Evolutionary conservation across 2,329 filamentous ascomycete species (phyloP), one percentile per base, ranked within the genome.

Genomic region (Endoconidiophora polonica): DNA sequence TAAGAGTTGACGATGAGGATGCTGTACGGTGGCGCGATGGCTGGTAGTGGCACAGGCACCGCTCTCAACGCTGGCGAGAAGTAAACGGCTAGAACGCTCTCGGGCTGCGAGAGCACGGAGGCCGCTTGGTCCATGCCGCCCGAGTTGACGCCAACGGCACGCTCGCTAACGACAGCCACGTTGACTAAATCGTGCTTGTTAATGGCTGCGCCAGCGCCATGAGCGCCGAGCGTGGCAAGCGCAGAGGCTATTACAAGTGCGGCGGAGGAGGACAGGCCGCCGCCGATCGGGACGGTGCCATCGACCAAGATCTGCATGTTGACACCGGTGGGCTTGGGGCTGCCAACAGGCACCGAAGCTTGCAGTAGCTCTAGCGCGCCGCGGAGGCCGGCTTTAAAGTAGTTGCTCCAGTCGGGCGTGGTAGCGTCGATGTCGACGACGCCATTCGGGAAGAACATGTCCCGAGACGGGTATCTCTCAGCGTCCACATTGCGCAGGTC

Each of bases 41-140:
- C 74, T 12, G 90, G 90, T 62, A 98, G 86, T 39, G 80, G 74
- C 54, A 96, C 79, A 43, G 88, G 82, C 49, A 78, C 74, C 29
- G 83, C 86, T 22, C 75, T 72, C 47, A 98, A 80, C 16, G 69
- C 72, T 2, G 91, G 91, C 55, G 79, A 79, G 68, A 98, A 98
- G 7, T 82, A 84, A 53, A 95, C 90, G 61, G 93, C 88, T 41
- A 95, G 76, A 7, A 91, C 87, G 38, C 83, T 85, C 46, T 86
- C 88, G 56, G 81, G 79, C 59, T 86, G 74, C 0, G 87, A 90
- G 66, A 98, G 91, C 55, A 98, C 90, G 0, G 90, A 96, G 33
- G 91, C 91, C 12, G 87, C 81, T 68, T 98, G 91, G 61, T 98
- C 91, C 91, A 98, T 96, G 50, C 88, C 91, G 64, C 91, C 91